Base-by-base conservation (phyloP, 306 rosid species). In the Luffa acutangula region DNA sequence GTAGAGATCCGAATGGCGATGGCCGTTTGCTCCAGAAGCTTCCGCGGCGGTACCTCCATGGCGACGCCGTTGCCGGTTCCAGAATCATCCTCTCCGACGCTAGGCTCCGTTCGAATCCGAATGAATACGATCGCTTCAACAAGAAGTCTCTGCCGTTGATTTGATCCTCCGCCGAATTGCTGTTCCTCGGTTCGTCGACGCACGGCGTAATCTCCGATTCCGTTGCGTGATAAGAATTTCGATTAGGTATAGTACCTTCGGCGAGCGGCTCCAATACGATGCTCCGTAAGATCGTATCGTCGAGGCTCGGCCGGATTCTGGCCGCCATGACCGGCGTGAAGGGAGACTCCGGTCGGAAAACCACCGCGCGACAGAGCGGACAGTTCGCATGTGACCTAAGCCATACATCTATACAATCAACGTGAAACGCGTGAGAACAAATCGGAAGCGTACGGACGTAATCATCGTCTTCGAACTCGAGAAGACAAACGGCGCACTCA, bases 301-400 rank as follows among this genome's bases (percentile, higher is more conserved):
- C 97, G 41, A 94, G 83, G 63, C 92, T 91, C 4, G 97, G 98
- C 0, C 97, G 82, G 57, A 94, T 94, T 76, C 98, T 89, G 0
- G 98, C 90, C 0, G 98, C 97, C 96, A 94, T 92, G 75, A 94
- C 72, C 7, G 98, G 97, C 12, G 88, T 82, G 74, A 94, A 94
- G 0, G 97, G 98, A 3, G 98, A 92, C 3, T 87, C 93, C 2
- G 93, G 84, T 37, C 95, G 84, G 79, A 94, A 83, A 15, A 94
- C 89, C 2, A 88, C 97, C 54, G 97, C 90, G 36, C 98, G 97
- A 88, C 97, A 94, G 79, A 94, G 97, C 0, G 98, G 98, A 56
- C 98, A 94, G 85, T 91, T 94, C 8, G 97, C 97, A 87, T 94
- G 98, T 0, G 98, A 94, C 63, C 97, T 82, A 6, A 94, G 92